These are phyloP conservation scores for Chimonanthus salicifolius DNA, from an alignment of 164 flowering plant genomes.

Conservation along the genomic window DNA sequence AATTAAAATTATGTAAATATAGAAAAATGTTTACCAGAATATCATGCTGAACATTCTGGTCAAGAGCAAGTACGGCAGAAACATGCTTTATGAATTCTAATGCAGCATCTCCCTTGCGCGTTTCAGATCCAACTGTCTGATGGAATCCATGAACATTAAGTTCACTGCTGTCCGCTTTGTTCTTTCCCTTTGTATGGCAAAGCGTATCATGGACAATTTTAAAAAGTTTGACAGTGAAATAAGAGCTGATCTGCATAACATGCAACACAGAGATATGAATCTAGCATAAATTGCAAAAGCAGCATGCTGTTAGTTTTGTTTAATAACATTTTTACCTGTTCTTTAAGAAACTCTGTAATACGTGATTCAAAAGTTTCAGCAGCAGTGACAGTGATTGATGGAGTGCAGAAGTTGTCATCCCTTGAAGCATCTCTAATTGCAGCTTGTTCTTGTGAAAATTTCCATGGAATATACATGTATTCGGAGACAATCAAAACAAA, in stretches of 20 bases:
- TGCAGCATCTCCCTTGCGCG: conserved; percentile 61
- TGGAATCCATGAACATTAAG: conserved; percentile 22
- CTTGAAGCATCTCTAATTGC: conserved; percentile 31
- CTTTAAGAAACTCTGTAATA: conserved; percentile 54
- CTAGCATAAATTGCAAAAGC: background rate
- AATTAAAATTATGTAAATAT: background rate
- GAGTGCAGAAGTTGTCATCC: conserved; percentile 63
- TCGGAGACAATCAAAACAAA: conserved; percentile 74
- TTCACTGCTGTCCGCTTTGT: conserved; percentile 26
- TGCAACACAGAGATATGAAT: conserved; percentile 3
- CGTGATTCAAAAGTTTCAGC: conserved; percentile 60
- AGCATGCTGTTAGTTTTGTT: background rate
- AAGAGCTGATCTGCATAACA: conserved; percentile 62
- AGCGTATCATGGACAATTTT: conserved; percentile 54
- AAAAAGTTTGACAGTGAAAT: conserved; percentile 72
- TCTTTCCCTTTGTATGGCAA: conserved; percentile 43
- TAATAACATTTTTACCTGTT: conserved; percentile 39
- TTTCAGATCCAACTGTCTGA: conserved; percentile 23
- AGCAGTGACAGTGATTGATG: conserved; percentile 69
- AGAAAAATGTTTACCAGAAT: conserved; percentile 52
- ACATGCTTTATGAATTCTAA: conserved; percentile 89
- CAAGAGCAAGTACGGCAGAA: conserved; percentile 86
- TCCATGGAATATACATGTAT: conserved; percentile 87
- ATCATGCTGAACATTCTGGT: conserved; percentile 83
- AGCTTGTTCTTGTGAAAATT: conserved; percentile 58